Conservation (phyloP, 2,329 filamentous ascomycete genomes). For the Lasiodiplodia sp. region DNA sequence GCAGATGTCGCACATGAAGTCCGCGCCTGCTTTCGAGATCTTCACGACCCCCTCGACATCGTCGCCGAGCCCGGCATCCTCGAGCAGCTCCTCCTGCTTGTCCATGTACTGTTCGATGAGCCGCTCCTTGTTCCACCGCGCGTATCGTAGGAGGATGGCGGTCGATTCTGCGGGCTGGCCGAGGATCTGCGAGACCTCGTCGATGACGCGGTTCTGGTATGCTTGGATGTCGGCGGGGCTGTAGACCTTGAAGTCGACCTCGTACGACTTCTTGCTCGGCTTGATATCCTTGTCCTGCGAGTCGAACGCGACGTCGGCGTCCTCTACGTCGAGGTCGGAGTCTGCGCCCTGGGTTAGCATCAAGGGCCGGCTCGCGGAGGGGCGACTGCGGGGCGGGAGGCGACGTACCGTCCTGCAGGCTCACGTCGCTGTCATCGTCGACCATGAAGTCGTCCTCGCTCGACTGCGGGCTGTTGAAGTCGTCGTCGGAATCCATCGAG, state of each 20-base stretch:
- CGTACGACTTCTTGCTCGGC: constrained; percentile 76
- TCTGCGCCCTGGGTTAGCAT: constrained; percentile 44
- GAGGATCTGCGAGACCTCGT: constrained; percentile 90
- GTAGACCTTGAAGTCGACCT: constrained; percentile 85
- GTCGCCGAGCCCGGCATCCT: constrained; percentile 81
- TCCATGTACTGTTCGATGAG: constrained; percentile 98
- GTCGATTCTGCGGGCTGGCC: constrained; percentile 88
- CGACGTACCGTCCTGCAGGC: constrained; percentile 53
- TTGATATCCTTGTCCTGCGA: constrained; percentile 75
- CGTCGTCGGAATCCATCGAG: constrained; percentile 94
- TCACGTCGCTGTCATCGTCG: constrained; percentile 77
- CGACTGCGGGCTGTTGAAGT: constrained; percentile 84
- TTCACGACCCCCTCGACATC: constrained; percentile 60
- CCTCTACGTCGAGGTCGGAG: constrained; percentile 64
- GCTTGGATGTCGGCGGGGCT: constrained; percentile 80
- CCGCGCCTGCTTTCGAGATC: constrained; percentile 70
- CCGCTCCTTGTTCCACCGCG: constrained; percentile 95
- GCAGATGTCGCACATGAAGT: constrained; percentile 94
- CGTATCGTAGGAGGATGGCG: constrained; percentile 87
- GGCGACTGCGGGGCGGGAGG: neutral
- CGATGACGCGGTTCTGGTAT: constrained; percentile 85
- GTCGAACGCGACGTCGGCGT: constrained; percentile 66
- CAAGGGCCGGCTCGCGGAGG: neutral
- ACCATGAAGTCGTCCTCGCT: constrained; percentile 77
- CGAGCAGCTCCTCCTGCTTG: constrained; percentile 76